Evolutionary conservation across 2,329 filamentous ascomycete genomes (phyloP), one percentile per base, ranked within the genome.

Genomic region (Remersonia thermophila): DNA sequence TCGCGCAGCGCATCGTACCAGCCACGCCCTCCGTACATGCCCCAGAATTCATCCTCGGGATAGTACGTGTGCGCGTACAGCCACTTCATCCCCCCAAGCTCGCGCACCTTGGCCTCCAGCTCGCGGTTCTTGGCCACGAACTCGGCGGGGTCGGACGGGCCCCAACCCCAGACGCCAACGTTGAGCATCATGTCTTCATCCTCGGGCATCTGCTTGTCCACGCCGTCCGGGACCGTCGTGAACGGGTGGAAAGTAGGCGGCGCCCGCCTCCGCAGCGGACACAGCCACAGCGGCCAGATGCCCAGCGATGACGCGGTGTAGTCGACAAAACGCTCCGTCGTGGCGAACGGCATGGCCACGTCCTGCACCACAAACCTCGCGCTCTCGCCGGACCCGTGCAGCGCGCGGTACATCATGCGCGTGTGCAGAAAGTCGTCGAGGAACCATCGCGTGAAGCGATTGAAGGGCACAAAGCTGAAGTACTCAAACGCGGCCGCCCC

Each of bases 11-110:
- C 60, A 23, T 81, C 69, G 53, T 85, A 84, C 67, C 67, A 73
- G 14, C 53, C 49, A 30, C 61, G 57, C 33, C 72, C 65, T 37
- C 64, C 65, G 53, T 83, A 51, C 45, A 51, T 51, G 28, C 29
- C 10, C 47, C 47, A 51, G 38, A 51, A 85, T 51, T 82, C 73
- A 0, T 68, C 60, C 51, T 81, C 71, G n/a, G 71, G 68, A 55
- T 91, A 91, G 60, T 86, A 93, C 0, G 83, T 80, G 51, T 89
- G 81, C 3, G 84, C 83, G 56, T 93, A 93, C 10, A 93, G 63
- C 80, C 83, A 91, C 62, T 93, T 93, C 63, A 81, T 73, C 2
- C 84, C 85, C 32, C 77, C 77, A 1, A 91, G 68, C 45, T 74
- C 66, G 32, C 64, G 63, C 3, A 87, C 70, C 51, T 80, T 80